phyloP scores from a whole-genome alignment of 1,284 basidiomycete species.

The Apiotrichum porosum region DNA sequence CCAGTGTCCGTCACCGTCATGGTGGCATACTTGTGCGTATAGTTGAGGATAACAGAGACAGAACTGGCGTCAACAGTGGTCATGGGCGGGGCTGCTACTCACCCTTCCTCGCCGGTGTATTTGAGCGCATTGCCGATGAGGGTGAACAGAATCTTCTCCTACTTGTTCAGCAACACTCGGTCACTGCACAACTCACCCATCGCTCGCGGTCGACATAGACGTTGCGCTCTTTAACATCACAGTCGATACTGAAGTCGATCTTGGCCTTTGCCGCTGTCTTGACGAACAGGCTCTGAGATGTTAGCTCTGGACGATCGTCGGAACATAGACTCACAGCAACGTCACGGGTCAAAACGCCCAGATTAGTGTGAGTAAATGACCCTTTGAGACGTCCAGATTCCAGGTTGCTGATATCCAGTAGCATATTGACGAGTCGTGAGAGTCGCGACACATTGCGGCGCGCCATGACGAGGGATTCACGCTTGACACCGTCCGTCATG shows the following conservation, averaged over 20 bases:
- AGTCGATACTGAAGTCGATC: constrained; percentile 43
- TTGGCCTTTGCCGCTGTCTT: constrained; percentile 32
- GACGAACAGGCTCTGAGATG: constrained; percentile 41
- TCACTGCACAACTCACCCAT: too few relatives aligned
- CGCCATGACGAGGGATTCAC: constrained; percentile 42
- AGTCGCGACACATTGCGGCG: constrained; percentile 40
- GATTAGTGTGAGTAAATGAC: constrained; percentile 43
- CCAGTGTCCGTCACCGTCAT: constrained; percentile 48
- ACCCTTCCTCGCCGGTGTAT: constrained; percentile 26
- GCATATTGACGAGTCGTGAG: constrained; percentile 41
- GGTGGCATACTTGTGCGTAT: constrained; percentile 19
- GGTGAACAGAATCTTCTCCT: constrained; percentile 51
- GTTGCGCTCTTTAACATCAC: constrained; percentile 33
- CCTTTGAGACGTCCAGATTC: constrained; percentile 45
- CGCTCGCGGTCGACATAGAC: constrained; percentile 48
- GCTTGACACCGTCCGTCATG: constrained; percentile 27
- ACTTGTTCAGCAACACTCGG: too few relatives aligned
- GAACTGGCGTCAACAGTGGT: constrained; percentile 16
- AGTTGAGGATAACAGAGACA: neutral
- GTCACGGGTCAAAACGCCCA: constrained; percentile 46
- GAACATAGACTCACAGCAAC: constrained; percentile 30
- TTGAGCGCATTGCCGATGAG: constrained; percentile 30
- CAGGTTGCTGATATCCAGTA: constrained; percentile 45
- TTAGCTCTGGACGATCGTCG: neutral
- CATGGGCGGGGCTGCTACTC: constrained; percentile 2